Conservation (phyloP, 768 basidiomycete genomes). For the Pholiota molesta region DNA sequence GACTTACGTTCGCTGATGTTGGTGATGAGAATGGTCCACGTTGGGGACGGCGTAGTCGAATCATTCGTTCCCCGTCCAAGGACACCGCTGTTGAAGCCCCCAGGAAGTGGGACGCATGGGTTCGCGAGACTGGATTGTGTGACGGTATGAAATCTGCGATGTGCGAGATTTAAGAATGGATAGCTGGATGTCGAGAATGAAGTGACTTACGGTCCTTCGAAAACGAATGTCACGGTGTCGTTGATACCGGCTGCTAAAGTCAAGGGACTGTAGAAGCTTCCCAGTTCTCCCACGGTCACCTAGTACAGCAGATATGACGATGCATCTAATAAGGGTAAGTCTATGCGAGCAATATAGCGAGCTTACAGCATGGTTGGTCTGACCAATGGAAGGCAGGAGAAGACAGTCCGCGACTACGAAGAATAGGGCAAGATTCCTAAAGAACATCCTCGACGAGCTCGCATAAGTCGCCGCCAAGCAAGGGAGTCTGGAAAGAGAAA, state of each 20-base stretch:
- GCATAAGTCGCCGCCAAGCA: constrained; percentile 1
- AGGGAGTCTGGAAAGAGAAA: background rate
- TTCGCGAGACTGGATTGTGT: constrained; percentile 38
- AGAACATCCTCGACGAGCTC: constrained; percentile 4
- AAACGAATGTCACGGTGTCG: constrained; percentile 43
- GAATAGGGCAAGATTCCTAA: background rate
- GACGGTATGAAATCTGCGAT: constrained; percentile 39
- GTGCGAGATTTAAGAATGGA: background rate
- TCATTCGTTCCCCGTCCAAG: constrained; percentile 25
- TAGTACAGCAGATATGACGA: constrained; percentile 29
- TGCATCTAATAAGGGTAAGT: constrained; percentile 24
- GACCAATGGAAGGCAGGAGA: constrained; percentile 8
- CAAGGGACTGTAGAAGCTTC: constrained; percentile 42
- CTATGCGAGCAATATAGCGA: too few species aligned
- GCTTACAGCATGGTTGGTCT: constrained; percentile 19
- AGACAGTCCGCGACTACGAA: background rate
- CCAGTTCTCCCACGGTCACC: constrained; percentile 42
- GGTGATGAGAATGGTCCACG: constrained; percentile 40
- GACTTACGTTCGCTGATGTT: constrained; percentile 24
- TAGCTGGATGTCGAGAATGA: constrained; percentile 19
- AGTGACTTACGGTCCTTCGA: constrained; percentile 35
- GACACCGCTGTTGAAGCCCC: constrained; percentile 44
- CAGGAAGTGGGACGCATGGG: constrained; percentile 41
- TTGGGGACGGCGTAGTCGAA: constrained; percentile 14
- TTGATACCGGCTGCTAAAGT: constrained; percentile 33